These are phyloP conservation scores for Cyclotella choctawhatcheeana DNA, from an alignment of 108 stramenopile species.

Conservation along the genomic window DNA sequence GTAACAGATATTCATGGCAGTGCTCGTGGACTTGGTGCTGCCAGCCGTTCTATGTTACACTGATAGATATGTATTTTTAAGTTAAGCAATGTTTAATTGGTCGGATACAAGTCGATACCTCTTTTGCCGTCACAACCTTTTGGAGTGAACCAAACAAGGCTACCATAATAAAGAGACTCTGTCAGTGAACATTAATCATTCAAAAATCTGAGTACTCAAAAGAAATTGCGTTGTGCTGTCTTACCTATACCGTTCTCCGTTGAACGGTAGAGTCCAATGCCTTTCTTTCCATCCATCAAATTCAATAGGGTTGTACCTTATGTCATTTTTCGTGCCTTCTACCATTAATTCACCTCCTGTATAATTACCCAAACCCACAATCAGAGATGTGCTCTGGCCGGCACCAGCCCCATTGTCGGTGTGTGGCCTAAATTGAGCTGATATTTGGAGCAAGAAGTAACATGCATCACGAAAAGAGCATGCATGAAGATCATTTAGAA, in stretches of 20 bases:
- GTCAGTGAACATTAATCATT: too few relatives aligned
- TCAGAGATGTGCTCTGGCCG: slow-evolving; percentile 90
- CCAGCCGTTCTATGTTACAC: slow-evolving; percentile 47
- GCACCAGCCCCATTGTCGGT: slow-evolving; percentile 94
- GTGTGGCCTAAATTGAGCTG: slow-evolving; percentile 75
- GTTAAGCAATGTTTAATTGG: too few relatives aligned
- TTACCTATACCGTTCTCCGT: slow-evolving; percentile 95
- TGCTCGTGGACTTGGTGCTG: slow-evolving; percentile 62
- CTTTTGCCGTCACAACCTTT: slow-evolving; percentile 85
- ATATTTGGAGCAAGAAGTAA: too few relatives aligned
- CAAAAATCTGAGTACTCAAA: too few relatives aligned
- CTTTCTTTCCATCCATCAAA: slow-evolving; percentile 95
- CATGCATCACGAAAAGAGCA: too few relatives aligned
- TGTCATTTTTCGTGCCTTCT: slow-evolving; percentile 87
- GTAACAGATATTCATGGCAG: slow-evolving; percentile 12
- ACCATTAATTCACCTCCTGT: slow-evolving; percentile 91
- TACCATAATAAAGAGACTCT: too few relatives aligned
- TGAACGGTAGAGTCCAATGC: slow-evolving; percentile 95
- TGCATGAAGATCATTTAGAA: too few relatives aligned
- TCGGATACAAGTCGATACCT: slow-evolving; percentile 67
- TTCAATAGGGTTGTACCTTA: slow-evolving; percentile 90
- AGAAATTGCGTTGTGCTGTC: too few relatives aligned
- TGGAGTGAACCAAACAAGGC: slow-evolving; percentile 98
- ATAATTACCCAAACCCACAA: slow-evolving; percentile 92
- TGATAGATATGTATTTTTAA: slow-evolving; percentile 6